These are phyloP conservation scores for Carex kokanica DNA, from an alignment of 176 grass and related monocot genomes.

Conservation along the genomic window DNA sequence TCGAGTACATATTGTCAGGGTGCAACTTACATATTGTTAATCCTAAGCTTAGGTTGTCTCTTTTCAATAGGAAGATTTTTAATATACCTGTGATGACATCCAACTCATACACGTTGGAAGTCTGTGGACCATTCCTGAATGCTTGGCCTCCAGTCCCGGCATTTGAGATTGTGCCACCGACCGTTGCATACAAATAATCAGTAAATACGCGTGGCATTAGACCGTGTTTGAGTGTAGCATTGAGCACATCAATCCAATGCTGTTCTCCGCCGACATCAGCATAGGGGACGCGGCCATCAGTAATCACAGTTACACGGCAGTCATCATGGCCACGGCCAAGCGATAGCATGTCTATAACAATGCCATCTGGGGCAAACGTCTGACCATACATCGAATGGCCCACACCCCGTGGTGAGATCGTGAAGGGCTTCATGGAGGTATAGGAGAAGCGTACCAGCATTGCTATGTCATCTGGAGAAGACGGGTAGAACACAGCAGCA, in stretches of 20 bases:
- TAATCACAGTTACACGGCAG: slow-evolving; percentile 35
- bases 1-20: too few relatives aligned
- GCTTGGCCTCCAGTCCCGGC: slow-evolving; percentile 63
- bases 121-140: slow-evolving; percentile 70
- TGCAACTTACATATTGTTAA: background rate
- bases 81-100: slow-evolving; percentile 56
- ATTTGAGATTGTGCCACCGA: slow-evolving; percentile 79
- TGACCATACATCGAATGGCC: slow-evolving; percentile 50
- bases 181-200: slow-evolving; percentile 53
- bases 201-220: slow-evolving; percentile 47
- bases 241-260: slow-evolving; percentile 58
- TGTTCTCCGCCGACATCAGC: slow-evolving; percentile 59
- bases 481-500: slow-evolving; percentile 9
- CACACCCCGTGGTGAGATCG: slow-evolving; percentile 35
- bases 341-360: slow-evolving; percentile 51
- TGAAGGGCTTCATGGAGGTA: slow-evolving; percentile 24
- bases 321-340: slow-evolving; percentile 1
- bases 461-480: slow-evolving; percentile 36
- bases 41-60: background rate
- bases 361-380: slow-evolving; percentile 29
- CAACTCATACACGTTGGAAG: slow-evolving; percentile 57
- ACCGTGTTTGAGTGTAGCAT: slow-evolving; percentile 37
- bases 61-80: background rate
- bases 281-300: background rate
- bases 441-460: slow-evolving; percentile 34